phyloP scores from a whole-genome alignment of 768 basidiomycete genomes.

The Suillus subaureus region DNA sequence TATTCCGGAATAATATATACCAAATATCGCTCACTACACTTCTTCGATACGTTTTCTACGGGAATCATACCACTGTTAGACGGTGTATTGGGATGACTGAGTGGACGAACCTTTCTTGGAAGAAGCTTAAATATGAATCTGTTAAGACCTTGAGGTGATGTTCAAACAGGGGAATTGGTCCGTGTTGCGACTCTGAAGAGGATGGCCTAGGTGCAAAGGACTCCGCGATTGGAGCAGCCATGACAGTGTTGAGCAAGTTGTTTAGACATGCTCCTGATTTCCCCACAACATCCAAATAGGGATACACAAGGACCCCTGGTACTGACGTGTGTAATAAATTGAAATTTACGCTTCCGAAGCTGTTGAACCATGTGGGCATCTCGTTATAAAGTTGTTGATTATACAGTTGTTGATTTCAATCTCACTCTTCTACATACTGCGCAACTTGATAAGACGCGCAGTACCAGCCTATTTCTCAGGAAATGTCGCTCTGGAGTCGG shows the following conservation, averaged over 20 bases:
- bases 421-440: background rate
- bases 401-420: background rate
- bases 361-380: background rate
- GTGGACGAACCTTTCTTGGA: conserved; percentile 73
- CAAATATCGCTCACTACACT: conserved; percentile 57
- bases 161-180: conserved; percentile 74
- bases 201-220: conserved; percentile 27
- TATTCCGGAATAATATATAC: background rate
- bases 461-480: background rate
- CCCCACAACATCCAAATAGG: conserved; percentile 12
- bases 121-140: conserved; percentile 80
- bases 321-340: background rate
- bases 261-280: conserved; percentile 9
- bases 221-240: conserved; percentile 24
- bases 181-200: conserved; percentile 36
- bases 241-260: conserved; percentile 11
- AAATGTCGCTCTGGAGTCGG: conserved; percentile 14
- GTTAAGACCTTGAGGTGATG: conserved; percentile 65
- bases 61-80: conserved; percentile 16
- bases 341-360: background rate
- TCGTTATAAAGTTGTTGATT: background rate
- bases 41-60: conserved; percentile 83
- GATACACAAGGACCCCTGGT: conserved; percentile 6
- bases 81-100: conserved; percentile 19
- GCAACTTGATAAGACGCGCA: background rate